A percentile compares a stretch with the other conserved stretches of the same genome.
Evolutionary conservation across 768 basidiomycete genomes (phyloP).

Genomic region (Trametes cinnabarina): DNA sequence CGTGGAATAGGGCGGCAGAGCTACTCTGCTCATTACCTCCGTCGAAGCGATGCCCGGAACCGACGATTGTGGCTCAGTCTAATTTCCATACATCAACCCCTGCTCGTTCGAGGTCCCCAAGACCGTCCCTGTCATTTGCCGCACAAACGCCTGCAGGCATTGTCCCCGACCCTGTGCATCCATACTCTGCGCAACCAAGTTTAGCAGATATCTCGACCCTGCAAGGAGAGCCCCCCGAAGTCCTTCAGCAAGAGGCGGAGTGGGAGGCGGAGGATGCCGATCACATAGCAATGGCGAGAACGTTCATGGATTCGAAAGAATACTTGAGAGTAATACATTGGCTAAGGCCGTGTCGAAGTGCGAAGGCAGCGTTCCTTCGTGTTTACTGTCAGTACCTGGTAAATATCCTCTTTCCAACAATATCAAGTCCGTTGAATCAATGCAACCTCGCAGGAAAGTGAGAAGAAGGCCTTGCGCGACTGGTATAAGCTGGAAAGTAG

Average conservation of each 20-base stretch:
- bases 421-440: constrained; percentile 6
- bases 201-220: constrained; percentile 40
- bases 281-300: constrained; percentile 64
- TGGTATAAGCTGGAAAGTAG: constrained; percentile 83
- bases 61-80: constrained; percentile 26
- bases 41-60: constrained; percentile 40
- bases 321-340: constrained; percentile 68
- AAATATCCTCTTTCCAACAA: constrained; percentile 32
- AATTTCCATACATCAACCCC: constrained; percentile 61
- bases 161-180: neutral
- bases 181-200: constrained; percentile 14
- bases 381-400: constrained; percentile 87
- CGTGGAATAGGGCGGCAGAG: constrained; percentile 65
- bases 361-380: constrained; percentile 73
- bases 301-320: constrained; percentile 76
- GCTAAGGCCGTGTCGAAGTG: constrained; percentile 62
- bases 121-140: constrained; percentile 10
- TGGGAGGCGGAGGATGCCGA: constrained; percentile 68
- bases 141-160: constrained; percentile 7
- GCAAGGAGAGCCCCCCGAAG: constrained; percentile 33
- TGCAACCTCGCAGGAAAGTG: constrained; percentile 57
- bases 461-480: constrained; percentile 76
- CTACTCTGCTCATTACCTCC: constrained; percentile 60
- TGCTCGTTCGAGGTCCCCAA: constrained; percentile 38
- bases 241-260: constrained; percentile 40